Percentiles rank a stretch among this genome's conserved stretches.
phyloP scores from a whole-genome alignment of 305 asterid species.

The Lippia alba region DNA sequence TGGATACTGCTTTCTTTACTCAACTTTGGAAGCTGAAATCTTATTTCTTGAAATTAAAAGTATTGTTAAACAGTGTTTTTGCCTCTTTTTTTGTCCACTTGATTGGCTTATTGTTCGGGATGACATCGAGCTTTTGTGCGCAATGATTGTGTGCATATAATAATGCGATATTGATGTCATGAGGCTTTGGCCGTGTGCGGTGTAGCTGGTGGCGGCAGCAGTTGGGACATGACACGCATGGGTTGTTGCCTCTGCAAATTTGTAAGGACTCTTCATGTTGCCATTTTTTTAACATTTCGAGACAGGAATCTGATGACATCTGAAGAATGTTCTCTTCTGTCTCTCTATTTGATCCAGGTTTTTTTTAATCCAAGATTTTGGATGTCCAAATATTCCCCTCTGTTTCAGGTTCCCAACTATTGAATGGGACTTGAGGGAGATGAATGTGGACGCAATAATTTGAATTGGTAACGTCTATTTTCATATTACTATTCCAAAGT shows the following conservation, averaged over 20 bases:
- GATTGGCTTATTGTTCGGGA: neutral
- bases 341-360: no score
- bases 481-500: no score
- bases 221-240: neutral
- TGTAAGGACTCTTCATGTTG: neutral
- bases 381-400: no score
- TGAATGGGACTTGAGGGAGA: no score
- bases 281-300: neutral
- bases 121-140: slow-evolving; percentile 5
- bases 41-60: neutral
- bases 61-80: neutral
- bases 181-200: neutral
- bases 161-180: neutral
- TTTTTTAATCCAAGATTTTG: no score
- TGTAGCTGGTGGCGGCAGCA: neutral
- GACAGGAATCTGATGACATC: neutral
- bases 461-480: no score
- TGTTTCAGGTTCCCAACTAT: no score
- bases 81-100: slow-evolving; percentile 8
- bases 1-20: neutral
- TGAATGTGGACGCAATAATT: no score
- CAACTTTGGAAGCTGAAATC: no score
- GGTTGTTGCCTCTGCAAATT: no score
- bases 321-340: neutral
- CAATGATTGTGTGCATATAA: neutral